Evolutionary conservation across 345 rosid genomes (phyloP).

Genomic region (Lepidium sativum): DNA sequence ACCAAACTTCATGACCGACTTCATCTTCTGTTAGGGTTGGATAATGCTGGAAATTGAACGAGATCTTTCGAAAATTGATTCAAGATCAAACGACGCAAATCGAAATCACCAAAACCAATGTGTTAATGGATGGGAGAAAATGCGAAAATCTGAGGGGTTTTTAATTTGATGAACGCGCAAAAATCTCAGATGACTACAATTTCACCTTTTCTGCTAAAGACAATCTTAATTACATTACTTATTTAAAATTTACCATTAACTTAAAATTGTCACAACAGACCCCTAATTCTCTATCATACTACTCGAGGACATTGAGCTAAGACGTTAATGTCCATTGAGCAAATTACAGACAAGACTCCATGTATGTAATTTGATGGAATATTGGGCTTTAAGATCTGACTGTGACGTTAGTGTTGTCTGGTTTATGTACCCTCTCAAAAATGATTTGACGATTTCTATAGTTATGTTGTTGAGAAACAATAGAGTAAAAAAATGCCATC

Average conservation of each 20-base stretch:
- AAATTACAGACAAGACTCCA: neutral
- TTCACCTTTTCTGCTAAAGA: neutral
- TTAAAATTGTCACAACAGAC: neutral
- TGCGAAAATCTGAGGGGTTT: neutral
- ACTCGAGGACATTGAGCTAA: neutral
- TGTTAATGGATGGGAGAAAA: neutral
- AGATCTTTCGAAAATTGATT: neutral
- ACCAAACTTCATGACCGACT: slow-evolving; percentile 32
- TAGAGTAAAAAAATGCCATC: too few relatives aligned
- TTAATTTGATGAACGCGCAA: neutral
- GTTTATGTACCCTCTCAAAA: neutral
- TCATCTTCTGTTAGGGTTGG: neutral
- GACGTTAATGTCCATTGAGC: neutral
- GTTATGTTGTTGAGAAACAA: neutral
- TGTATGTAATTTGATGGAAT: too few relatives aligned
- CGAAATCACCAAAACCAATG: neutral
- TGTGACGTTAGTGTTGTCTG: neutral
- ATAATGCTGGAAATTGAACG: neutral
- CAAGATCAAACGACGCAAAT: neutral
- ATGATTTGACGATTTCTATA: neutral
- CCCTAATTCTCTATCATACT: neutral
- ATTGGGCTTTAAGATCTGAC: neutral
- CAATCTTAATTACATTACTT: neutral
- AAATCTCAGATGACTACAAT: neutral
- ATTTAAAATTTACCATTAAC: neutral